Conservation (phyloP, 805 yeast genomes). For the Cyberlindnera sargentensis region DNA sequence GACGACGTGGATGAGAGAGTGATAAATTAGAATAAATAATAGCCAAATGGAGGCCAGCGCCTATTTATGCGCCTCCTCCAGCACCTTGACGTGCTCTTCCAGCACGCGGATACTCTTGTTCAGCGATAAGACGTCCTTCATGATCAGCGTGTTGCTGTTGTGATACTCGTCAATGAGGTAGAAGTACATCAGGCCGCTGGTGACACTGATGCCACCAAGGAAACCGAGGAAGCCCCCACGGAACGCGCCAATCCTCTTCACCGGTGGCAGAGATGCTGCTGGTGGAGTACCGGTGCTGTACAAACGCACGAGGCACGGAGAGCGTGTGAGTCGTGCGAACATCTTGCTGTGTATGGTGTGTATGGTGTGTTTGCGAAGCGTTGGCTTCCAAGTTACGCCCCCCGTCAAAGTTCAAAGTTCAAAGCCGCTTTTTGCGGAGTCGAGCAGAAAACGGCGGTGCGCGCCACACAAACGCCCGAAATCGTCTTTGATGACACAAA, state of each 20-base stretch:
- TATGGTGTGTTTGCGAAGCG: too few species aligned
- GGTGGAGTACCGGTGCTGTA: too few species aligned
- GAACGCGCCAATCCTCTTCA: slow-evolving; percentile 31
- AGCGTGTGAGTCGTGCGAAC: too few species aligned
- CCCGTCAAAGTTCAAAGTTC: too few species aligned
- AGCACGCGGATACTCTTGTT: slow-evolving; percentile 60
- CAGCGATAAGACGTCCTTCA: slow-evolving; percentile 67
- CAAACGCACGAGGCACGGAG: too few species aligned
- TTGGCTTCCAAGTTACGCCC: too few species aligned
- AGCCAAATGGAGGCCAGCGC: background rate
- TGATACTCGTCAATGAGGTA: slow-evolving; percentile 75
- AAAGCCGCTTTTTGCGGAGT: too few species aligned
- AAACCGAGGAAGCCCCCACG: slow-evolving; percentile 63
- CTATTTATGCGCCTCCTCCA: slow-evolving; percentile 35
- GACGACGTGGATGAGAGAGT: too few species aligned
- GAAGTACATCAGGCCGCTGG: slow-evolving; percentile 72
- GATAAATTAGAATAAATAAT: background rate
- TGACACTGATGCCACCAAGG: slow-evolving; percentile 63
- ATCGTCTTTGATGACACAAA: too few species aligned
- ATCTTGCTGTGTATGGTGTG: too few species aligned
- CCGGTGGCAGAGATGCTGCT: slow-evolving; percentile 10
- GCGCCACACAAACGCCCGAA: too few species aligned
- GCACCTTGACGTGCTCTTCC: slow-evolving; percentile 59
- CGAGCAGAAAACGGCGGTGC: too few species aligned
- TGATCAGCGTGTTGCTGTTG: slow-evolving; percentile 60